A percentile compares a stretch with the other conserved stretches of the same genome.
Conservation (phyloP, 140 eudicot species). For the Cichorium intybus region DNA sequence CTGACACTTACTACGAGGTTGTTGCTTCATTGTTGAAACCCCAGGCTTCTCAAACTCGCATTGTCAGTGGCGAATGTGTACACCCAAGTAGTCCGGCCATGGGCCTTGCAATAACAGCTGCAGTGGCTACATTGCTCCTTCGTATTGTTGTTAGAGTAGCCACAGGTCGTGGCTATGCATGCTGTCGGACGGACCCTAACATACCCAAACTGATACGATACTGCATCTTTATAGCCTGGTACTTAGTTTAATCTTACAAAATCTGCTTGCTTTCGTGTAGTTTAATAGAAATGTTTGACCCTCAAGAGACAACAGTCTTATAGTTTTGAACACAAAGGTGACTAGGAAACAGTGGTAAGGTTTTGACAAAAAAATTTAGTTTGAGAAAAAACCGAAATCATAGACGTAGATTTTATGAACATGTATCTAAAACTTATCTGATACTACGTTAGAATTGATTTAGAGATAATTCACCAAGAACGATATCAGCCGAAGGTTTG, state of each 20-base stretch:
- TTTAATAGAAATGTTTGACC: not conserved
- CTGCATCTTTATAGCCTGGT: slow-evolving; percentile 18
- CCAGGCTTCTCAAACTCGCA: slow-evolving; percentile 10
- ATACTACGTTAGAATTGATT: too few species aligned
- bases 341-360: too few species aligned
- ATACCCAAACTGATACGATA: slow-evolving; percentile 22
- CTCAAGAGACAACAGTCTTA: too few species aligned
- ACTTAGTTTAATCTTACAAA: not conserved
- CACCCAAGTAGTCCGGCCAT: slow-evolving; percentile 21
- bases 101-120: slow-evolving; percentile 26
- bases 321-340: too few species aligned
- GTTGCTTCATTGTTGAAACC: not conserved
- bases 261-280: not conserved
- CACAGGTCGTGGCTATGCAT: slow-evolving; percentile 16
- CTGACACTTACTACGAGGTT: not conserved
- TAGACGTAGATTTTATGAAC: too few species aligned
- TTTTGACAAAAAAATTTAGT: too few species aligned
- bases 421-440: too few species aligned
- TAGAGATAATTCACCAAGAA: too few species aligned
- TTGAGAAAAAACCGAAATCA: too few species aligned
- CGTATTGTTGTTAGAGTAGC: slow-evolving; percentile 18
- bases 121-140: slow-evolving; percentile 12
- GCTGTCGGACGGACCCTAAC: slow-evolving; percentile 14
- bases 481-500: too few species aligned
- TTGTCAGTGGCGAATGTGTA: slow-evolving; percentile 2